Percentiles rank a stretch among this genome's conserved stretches.
Conservation (phyloP, 2,329 filamentous ascomycete genomes). For the Penicillium nordicum region DNA sequence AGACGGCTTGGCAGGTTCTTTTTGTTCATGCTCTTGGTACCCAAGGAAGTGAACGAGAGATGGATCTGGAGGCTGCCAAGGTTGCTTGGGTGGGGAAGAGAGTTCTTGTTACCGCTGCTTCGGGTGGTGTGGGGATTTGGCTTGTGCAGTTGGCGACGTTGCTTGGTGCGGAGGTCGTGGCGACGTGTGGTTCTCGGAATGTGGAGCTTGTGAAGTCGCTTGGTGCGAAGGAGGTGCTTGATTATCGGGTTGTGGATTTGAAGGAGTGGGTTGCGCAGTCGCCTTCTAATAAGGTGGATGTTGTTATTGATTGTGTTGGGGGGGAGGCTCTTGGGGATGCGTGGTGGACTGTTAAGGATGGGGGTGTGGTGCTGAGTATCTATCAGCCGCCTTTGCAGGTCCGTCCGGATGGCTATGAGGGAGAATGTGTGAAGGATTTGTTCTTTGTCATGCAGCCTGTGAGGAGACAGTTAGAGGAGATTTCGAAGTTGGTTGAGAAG, state of each 20-base stretch:
- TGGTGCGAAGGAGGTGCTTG: slow-evolving; percentile 42
- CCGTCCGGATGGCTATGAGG: slow-evolving; percentile 27
- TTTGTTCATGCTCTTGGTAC: slow-evolving; percentile 37
- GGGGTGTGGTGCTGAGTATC: slow-evolving; percentile 41
- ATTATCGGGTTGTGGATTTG: slow-evolving; percentile 32
- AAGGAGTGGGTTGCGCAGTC: slow-evolving; percentile 12
- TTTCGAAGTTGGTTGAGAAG: slow-evolving; percentile 41
- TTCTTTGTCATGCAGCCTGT: slow-evolving; percentile 46
- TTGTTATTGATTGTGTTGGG: slow-evolving; percentile 47
- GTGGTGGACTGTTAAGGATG: slow-evolving; percentile 42
- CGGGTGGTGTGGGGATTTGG: slow-evolving; percentile 47
- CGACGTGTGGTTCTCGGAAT: slow-evolving; percentile 39
- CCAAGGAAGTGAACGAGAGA: slow-evolving; percentile 17
- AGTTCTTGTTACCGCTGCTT: slow-evolving; percentile 46
- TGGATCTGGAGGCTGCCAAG: not conserved
- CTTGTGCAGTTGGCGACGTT: slow-evolving; percentile 34
- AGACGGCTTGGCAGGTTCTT: slow-evolving; percentile 46
- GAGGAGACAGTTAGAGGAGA: slow-evolving; percentile 35
- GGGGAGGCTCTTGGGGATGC: slow-evolving; percentile 39
- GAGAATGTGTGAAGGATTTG: slow-evolving; percentile 30
- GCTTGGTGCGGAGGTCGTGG: slow-evolving; percentile 38
- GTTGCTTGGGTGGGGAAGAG: slow-evolving; percentile 31
- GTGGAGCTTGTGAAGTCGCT: slow-evolving; percentile 39
- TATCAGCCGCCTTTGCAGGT: slow-evolving; percentile 34
- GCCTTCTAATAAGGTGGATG: slow-evolving; percentile 35